Evolutionary conservation across 148 eudicot species (phyloP), one percentile per base, ranked within the genome.

Genomic region (Bassia scoparia): DNA sequence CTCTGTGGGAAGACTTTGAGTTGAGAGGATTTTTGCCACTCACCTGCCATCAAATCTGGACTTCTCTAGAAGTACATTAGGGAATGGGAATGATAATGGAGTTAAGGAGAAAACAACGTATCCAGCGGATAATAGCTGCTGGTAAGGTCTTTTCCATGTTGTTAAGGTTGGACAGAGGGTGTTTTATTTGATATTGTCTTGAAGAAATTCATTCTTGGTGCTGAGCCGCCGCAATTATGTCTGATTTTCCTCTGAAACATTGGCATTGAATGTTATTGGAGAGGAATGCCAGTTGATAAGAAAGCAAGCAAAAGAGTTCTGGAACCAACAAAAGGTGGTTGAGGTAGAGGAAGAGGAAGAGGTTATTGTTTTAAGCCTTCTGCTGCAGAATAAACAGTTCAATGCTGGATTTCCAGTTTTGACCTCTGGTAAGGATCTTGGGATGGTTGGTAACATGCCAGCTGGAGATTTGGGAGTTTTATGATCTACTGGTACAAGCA

Each of bases 271-370:
- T 79, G 83, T 68, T 55, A 26, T 20, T 2, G 64, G 66, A 52
- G 79, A 76, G 71, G 90, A 81, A 46, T 61, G 54, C 67, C 73
- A 35, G 59, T 33, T 44, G 78, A 48, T 14, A 75, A 58, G 52
- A 79, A 75, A 53, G 27, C 63, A 64, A 73, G 65, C 65, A 48
- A 50, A 21, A 73, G 68, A 67, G 54, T 50, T 65, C 33, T 68
- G 50, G 77, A 80, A 62, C 81, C 86, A 35, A 76, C 62, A 24
- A 84, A n/a, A 74, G 67, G 31, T 80, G 56, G 69, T 78, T 33
- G 96, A 92, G 59, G 87, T 74, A 17, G 99, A 92, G 68, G 99
- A 96, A 68, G 99, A 92, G 73, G 98, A 89, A 60, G 99, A 96
- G 82, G 97, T 83, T 71, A 96, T 96, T 85, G 88, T 96, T 61